These are phyloP conservation scores for Penicillium dipodomyicola DNA, from an alignment of 495 filamentous ascomycete species.

Conservation along the genomic window DNA sequence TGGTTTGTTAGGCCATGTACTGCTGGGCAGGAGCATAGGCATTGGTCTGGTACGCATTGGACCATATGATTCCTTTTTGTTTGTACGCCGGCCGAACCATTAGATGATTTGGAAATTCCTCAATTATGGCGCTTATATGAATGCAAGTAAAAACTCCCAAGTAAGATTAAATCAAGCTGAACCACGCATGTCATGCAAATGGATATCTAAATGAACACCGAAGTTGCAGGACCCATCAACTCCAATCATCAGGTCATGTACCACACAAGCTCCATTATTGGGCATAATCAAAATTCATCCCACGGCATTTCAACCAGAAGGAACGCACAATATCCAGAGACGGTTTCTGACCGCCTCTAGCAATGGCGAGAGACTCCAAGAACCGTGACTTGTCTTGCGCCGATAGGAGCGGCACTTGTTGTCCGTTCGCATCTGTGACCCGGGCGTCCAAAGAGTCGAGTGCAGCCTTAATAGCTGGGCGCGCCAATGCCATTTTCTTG, in stretches of 20 bases:
- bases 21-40: background rate
- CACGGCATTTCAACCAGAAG: slow-evolving; percentile 70
- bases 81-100: background rate
- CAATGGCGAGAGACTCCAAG: slow-evolving; percentile 44
- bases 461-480: slow-evolving; percentile 56
- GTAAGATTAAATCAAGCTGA: background rate
- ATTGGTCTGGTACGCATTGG: background rate
- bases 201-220: slow-evolving; percentile 17
- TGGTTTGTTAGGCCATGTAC: too few relatives aligned
- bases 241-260: slow-evolving; percentile 14
- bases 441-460: slow-evolving; percentile 52
- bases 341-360: slow-evolving; percentile 53
- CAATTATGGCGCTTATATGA: background rate
- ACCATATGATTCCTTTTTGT: background rate
- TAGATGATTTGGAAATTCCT: background rate
- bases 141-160: background rate
- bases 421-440: slow-evolving; percentile 31
- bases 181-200: slow-evolving; percentile 16
- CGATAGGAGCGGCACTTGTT: slow-evolving; percentile 22
- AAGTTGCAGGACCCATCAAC: slow-evolving; percentile 13
- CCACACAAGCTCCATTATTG: slow-evolving; percentile 22
- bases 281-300: slow-evolving; percentile 64
- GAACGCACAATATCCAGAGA: slow-evolving; percentile 61
- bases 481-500: slow-evolving; percentile 61
- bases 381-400: slow-evolving; percentile 38